Evolutionary conservation across 169 alveolate genomes (phyloP), one percentile per base, ranked within the genome.

Genomic region (Cryptosporidium sp.): DNA sequence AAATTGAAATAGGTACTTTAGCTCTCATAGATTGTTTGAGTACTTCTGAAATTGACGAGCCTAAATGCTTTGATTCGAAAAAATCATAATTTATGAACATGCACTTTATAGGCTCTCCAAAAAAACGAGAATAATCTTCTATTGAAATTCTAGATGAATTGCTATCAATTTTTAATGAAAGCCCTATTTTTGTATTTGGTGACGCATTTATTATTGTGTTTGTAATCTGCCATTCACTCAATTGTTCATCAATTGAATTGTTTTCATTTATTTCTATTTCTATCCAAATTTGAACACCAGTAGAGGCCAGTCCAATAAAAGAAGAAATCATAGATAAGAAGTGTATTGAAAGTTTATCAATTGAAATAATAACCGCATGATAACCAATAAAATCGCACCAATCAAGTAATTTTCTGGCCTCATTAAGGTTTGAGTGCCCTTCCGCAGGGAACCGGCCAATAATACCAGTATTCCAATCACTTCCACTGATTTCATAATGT

Each of bases 341-440:
- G 1, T 65, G 16, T 14, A 65, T 42, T 14, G 89, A 80, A 37
- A 80, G 48, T 14, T 60, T 0, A 4, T 44, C 65, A 29, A 80
- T 80, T 16, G 61, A 21, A 45, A 80, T 21, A 10, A 80, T 12
- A 35, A 80, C 18, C 10, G 89, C 89, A 67, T 80, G 75, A 80
- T 80, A 80, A 9, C 89, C 89, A 48, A 80, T 26, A 80, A 61
- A 80, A n/a, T 42, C 45, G 42, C 89, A 60, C 89, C 89, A 80
- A 8, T 65, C 80, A 35, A 80, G 29, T 61, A 80, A 48, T 10
- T 31, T 37, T 10, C n/a, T 65, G 29, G 53, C 26, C 56, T 80
- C 58, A 60, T 16, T 9, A 9, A 44, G 26, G 14, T 42, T 51
- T n/a, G 37, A 37, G 10, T 61, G 31, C 48, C 33, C 45, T 9